These are phyloP conservation scores for Brassica juncea DNA, from an alignment of 345 rosid species.

Conservation along the genomic window DNA sequence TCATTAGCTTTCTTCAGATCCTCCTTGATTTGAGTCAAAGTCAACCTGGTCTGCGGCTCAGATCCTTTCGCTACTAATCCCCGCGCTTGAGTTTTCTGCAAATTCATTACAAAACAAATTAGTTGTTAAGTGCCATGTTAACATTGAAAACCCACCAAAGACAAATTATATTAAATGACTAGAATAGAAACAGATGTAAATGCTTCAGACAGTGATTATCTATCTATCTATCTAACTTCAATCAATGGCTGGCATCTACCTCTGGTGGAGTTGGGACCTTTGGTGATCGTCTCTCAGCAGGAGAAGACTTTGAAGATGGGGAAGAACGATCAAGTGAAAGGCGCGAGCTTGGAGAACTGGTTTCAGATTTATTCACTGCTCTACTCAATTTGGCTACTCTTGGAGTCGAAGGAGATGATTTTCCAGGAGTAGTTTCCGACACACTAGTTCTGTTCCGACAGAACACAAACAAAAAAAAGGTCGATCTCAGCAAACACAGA, in stretches of 20 bases:
- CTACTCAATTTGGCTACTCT: slow-evolving; percentile 59
- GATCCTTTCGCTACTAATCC: slow-evolving; percentile 50
- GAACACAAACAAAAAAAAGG: slow-evolving; percentile 12
- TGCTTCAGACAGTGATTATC: neutral
- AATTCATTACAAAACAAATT: slow-evolving; percentile 27
- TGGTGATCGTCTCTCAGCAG: slow-evolving; percentile 64
- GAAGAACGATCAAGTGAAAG: slow-evolving; percentile 74
- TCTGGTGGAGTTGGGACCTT: slow-evolving; percentile 69
- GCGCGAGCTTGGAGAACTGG: slow-evolving; percentile 66
- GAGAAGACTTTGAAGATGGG: slow-evolving; percentile 64
- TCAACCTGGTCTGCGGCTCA: slow-evolving; percentile 67
- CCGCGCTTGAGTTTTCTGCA: slow-evolving; percentile 63
- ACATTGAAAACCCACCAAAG: neutral
- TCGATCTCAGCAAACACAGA: neutral
- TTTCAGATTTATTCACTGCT: slow-evolving; percentile 58
- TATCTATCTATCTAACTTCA: neutral
- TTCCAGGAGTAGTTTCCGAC: slow-evolving; percentile 66
- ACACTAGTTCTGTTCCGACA: slow-evolving; percentile 61
- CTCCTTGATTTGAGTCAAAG: slow-evolving; percentile 66
- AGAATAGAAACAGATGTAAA: neutral
- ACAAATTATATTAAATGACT: neutral
- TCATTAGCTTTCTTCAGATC: slow-evolving; percentile 91
- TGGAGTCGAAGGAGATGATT: slow-evolving; percentile 72
- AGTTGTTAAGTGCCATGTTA: neutral
- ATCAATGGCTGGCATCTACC: slow-evolving; percentile 36